phyloP scores from a whole-genome alignment of 1,284 basidiomycete genomes.

The Sanghuangporus weigelae region DNA sequence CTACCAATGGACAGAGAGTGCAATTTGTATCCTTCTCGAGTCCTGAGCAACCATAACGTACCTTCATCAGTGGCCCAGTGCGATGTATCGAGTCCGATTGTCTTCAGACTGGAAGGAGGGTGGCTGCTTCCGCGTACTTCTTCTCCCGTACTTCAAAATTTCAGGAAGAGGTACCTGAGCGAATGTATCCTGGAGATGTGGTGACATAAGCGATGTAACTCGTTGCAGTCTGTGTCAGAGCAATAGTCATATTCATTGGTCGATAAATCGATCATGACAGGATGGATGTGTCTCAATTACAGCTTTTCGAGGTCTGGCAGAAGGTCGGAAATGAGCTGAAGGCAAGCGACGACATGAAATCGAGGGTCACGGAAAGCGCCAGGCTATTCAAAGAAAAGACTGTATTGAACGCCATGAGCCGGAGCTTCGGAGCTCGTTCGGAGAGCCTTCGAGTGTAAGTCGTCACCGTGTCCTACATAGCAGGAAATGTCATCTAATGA shows the following conservation, averaged over 20 bases:
- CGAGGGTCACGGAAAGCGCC: neutral
- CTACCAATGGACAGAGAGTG: neutral
- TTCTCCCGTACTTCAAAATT: neutral
- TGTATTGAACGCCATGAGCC: too few species aligned
- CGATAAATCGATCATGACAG: neutral
- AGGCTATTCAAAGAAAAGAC: too few species aligned
- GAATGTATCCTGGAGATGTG: neutral
- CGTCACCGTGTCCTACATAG: too few species aligned
- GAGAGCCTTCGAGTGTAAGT: too few species aligned
- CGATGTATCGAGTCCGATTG: neutral
- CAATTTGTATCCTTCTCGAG: neutral
- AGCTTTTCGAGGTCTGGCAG: neutral
- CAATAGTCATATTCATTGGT: neutral
- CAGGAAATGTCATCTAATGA: too few species aligned
- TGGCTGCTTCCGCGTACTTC: neutral
- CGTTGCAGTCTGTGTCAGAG: neutral
- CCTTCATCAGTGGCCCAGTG: neutral
- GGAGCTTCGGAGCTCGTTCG: too few species aligned
- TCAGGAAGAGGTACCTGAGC: neutral
- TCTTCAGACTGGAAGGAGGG: neutral
- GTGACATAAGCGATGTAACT: neutral
- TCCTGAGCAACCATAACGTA: neutral
- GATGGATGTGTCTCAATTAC: neutral
- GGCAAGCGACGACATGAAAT: neutral
- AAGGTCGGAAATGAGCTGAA: neutral